Evolutionary conservation across 2,329 filamentous ascomycete species (phyloP), one percentile per base, ranked within the genome.

Genomic region (Penicillium digitatum): DNA sequence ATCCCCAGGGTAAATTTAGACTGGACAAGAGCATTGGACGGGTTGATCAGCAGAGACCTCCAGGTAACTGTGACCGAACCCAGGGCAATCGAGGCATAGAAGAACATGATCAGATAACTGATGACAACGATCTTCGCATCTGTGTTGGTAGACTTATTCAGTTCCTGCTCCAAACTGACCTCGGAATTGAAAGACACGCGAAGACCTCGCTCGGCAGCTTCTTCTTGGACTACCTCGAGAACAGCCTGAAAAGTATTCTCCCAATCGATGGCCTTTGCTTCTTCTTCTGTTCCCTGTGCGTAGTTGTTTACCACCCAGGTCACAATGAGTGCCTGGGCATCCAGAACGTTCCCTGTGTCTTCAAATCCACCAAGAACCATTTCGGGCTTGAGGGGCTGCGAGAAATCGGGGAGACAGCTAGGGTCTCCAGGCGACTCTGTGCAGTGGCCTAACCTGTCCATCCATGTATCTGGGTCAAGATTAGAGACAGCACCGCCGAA

Each of bases 31-130:
- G 90, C 86, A 48, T 90, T 87, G 12, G 89, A 83, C 1, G 93
- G 92, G 67, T 95, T 95, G 49, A 83, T 84, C 46, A 96, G 75
- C 43, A 97, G 77, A 54, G 93, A 88, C 63, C 82, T 84, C 55
- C 92, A 77, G 1, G 87, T 89, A 54, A 95, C 79, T 6, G 88
- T 91, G 0, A 89, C 94, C 1, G 92, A 96, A 0, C 94, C 94
- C 0, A 99, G 80, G 0, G 94, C 92, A 50, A 99, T 76, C 6
- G 93, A 97, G 4, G 92, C 94, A 69, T 99, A 99, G 59, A 99
- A 76, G 74, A 99, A 99, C 94, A 99, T 99, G 77, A 96, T 90
- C 60, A 97, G 82, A 75, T 99, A 99, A 79, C 93, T 97, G 74
- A 99, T 87, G 51, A 93, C 85, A 24, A 99, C 86, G 66, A 99